phyloP scores from a whole-genome alignment of 805 yeast genomes.

The Lachancea quebecensis region DNA sequence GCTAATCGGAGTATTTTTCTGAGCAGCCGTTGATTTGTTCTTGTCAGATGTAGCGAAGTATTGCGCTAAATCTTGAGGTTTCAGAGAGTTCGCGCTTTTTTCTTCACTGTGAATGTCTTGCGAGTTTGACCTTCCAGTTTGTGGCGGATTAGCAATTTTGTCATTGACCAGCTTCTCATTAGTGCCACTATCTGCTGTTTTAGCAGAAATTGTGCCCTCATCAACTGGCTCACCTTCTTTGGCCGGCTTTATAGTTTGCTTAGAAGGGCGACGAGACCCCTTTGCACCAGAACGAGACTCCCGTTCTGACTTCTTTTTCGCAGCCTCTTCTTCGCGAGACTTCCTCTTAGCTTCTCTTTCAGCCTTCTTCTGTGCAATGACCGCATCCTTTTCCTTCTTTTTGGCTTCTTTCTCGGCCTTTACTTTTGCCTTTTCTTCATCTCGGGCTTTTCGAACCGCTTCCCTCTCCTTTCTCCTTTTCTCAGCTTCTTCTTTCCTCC shows the following conservation, averaged over 20 bases:
- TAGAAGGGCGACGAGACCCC: constrained; percentile 1
- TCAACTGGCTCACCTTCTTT: too few relatives aligned
- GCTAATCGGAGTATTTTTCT: background rate
- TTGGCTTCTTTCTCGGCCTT: constrained; percentile 10
- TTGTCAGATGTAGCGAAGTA: constrained; percentile 6
- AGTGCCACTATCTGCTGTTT: too few relatives aligned
- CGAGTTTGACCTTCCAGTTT: too few relatives aligned
- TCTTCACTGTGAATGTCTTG: too few relatives aligned
- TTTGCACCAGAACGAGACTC: constrained; percentile 1
- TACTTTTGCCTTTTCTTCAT: constrained; percentile 8
- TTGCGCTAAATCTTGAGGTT: constrained; percentile 3
- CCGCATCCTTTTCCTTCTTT: constrained; percentile 9
- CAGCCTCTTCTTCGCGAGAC: constrained; percentile 9
- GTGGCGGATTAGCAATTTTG: too few relatives aligned
- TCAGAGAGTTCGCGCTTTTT: background rate
- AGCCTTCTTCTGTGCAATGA: constrained; percentile 7
- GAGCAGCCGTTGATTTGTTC: background rate
- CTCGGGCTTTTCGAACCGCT: constrained; percentile 12
- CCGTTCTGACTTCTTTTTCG: constrained; percentile 7
- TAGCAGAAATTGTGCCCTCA: too few relatives aligned
- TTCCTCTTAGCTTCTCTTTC: constrained; percentile 10
- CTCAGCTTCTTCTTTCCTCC: constrained; percentile 13
- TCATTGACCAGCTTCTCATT: too few relatives aligned
- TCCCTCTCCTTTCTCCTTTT: constrained; percentile 11
- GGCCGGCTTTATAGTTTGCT: background rate